Evolutionary conservation across 495 filamentous ascomycete species (phyloP).

Genomic region (Talaromyces thailandensis): DNA sequence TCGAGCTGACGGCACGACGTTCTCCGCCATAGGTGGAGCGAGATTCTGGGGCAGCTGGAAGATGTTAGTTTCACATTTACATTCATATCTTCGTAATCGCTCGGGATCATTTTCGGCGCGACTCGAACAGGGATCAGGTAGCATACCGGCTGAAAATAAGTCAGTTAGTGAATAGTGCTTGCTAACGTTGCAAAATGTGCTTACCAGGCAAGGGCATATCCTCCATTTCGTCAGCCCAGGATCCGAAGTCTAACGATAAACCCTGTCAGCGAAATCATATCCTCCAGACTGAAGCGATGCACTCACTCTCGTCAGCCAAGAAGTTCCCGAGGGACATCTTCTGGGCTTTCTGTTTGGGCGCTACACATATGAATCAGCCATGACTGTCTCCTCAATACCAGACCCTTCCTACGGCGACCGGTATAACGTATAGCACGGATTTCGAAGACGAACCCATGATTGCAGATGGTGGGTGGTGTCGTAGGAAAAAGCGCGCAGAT

Average conservation of each 20-base stretch:
- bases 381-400: conserved; percentile 8
- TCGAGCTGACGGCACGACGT: conserved; percentile 34
- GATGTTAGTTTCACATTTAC: background rate
- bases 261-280: conserved; percentile 35
- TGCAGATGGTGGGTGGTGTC: conserved; percentile 44
- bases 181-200: conserved; percentile 17
- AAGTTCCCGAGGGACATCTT: conserved; percentile 94
- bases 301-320: conserved; percentile 75
- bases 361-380: conserved; percentile 43
- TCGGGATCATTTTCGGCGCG: background rate
- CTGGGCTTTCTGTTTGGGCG: conserved; percentile 82
- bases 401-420: conserved; percentile 1
- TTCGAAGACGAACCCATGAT: conserved; percentile 67
- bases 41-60: conserved; percentile 22
- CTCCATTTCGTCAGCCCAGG: conserved; percentile 99
- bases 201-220: conserved; percentile 67
- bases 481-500: conserved; percentile 36
- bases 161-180: conserved; percentile 13
- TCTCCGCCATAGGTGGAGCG: conserved; percentile 32
- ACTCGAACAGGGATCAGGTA: background rate
- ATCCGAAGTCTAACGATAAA: conserved; percentile 60
- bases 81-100: background rate
- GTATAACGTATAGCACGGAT: background rate
- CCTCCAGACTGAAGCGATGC: no score
- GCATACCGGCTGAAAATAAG: conserved; percentile 29